phyloP scores from a whole-genome alignment of 805 yeast species.

The Lipomyces orientalis region DNA sequence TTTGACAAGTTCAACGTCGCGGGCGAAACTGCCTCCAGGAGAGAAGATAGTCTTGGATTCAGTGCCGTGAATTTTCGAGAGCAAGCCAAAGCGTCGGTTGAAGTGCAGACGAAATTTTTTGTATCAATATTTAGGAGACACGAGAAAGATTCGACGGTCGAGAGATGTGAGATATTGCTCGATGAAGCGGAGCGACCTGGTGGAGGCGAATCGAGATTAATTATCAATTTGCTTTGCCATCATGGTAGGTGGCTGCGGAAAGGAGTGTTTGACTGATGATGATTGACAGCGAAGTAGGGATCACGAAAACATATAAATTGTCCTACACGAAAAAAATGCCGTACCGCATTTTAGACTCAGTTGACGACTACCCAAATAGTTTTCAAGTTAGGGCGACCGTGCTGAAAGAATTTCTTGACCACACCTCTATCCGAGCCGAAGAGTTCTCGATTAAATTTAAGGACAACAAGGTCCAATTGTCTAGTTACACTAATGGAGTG shows the following conservation, averaged over 20 bases:
- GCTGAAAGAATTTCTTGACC: constrained; percentile 31
- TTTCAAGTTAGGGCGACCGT: constrained; percentile 21
- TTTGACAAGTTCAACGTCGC: constrained; percentile 19
- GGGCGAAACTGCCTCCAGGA: constrained; percentile 7
- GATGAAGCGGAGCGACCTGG: constrained; percentile 12
- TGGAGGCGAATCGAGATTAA: constrained; percentile 20
- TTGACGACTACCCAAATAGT: constrained; percentile 26
- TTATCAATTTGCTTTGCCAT: constrained; percentile 23
- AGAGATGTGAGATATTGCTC: constrained; percentile 25
- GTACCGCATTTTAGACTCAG: constrained; percentile 25
- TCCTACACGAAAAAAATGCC: constrained; percentile 28
- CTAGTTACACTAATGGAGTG: constrained; percentile 31
- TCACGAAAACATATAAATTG: constrained; percentile 26
- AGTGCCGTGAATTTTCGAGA: constrained; percentile 7
- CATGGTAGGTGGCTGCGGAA: constrained; percentile 16
- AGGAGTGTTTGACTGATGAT: not conserved
- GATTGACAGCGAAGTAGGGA: constrained; percentile 15
- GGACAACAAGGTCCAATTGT: constrained; percentile 15
- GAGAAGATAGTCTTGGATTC: not conserved
- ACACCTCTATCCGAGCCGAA: constrained; percentile 33
- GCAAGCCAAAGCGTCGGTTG: constrained; percentile 11
- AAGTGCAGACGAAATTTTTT: constrained; percentile 27
- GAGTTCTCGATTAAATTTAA: constrained; percentile 27
- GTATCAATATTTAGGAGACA: constrained; percentile 31
- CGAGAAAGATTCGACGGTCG: constrained; percentile 29